A percentile compares a stretch with the other conserved stretches of the same genome.
phyloP scores from a whole-genome alignment of 2,329 filamentous ascomycete genomes.

The Diaporthe velutina region DNA sequence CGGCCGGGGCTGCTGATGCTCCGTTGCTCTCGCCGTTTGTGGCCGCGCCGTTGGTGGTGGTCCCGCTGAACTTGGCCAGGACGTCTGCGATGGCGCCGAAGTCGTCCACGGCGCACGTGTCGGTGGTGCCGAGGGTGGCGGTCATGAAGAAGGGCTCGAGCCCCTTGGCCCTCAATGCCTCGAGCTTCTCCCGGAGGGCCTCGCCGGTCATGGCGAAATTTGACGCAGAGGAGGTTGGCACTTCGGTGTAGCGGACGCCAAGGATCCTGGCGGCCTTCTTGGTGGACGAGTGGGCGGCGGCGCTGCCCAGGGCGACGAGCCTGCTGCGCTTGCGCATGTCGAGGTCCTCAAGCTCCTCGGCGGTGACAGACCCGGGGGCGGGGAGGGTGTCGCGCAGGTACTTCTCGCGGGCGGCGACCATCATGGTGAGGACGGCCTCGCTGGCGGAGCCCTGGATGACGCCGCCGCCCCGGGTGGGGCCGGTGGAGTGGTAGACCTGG shows the following conservation, averaged over 20 bases:
- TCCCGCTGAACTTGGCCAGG: constrained; percentile 51
- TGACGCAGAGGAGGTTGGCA: constrained; percentile 72
- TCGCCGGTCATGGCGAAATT: constrained; percentile 79
- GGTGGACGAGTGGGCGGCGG: constrained; percentile 84
- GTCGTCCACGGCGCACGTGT: constrained; percentile 89
- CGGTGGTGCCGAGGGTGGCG: constrained; percentile 86
- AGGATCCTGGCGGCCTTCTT: constrained; percentile 90
- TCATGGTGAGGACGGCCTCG: constrained; percentile 87
- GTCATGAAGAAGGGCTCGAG: constrained; percentile 90
- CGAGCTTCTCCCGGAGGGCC: constrained; percentile 72
- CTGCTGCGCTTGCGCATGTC: constrained; percentile 75
- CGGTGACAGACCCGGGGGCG: constrained; percentile 53
- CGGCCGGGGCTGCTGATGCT: constrained; percentile 25
- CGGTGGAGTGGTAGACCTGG: constrained; percentile 78
- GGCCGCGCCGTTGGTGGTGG: constrained; percentile 29
- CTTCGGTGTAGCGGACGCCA: constrained; percentile 82
- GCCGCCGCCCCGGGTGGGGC: constrained; percentile 80
- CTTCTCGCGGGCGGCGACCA: constrained; percentile 88
- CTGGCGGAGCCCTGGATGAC: constrained; percentile 95
- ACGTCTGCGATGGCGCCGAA: constrained; percentile 75
- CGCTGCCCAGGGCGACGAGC: constrained; percentile 85
- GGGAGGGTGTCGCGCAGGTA: constrained; percentile 74
- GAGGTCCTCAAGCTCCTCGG: constrained; percentile 76
- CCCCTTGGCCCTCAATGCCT: constrained; percentile 74
- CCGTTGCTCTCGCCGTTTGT: not conserved